phyloP scores from a whole-genome alignment of 306 rosid species.

The Cyclanthera cordifolia region DNA sequence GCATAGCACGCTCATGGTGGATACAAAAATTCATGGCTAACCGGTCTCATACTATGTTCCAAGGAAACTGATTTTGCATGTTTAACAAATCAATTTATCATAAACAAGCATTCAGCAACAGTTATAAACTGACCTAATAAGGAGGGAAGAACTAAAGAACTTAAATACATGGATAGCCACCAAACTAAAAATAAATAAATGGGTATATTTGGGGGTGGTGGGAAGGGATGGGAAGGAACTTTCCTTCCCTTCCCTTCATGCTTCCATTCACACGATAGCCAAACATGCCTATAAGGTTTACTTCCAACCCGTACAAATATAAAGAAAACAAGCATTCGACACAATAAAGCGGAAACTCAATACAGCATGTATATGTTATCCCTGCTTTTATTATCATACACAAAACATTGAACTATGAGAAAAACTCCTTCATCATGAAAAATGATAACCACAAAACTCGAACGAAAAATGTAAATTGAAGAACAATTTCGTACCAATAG shows the following conservation, averaged over 20 bases:
- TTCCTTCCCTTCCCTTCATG: too few relatives aligned
- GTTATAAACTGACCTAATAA: too few relatives aligned
- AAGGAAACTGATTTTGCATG: background rate
- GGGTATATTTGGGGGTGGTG: too few relatives aligned
- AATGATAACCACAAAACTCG: background rate
- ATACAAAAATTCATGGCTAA: background rate
- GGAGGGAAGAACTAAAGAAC: too few relatives aligned
- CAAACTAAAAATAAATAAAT: too few relatives aligned
- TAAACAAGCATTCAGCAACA: background rate
- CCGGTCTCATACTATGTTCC: background rate
- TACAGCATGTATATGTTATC: background rate
- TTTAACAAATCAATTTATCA: background rate
- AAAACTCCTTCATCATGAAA: background rate
- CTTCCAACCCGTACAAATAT: too few relatives aligned
- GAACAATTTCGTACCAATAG: slow-evolving; percentile 6
- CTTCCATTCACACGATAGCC: too few relatives aligned
- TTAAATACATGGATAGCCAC: too few relatives aligned
- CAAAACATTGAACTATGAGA: background rate
- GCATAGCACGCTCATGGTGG: background rate
- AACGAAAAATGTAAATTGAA: background rate
- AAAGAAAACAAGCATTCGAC: background rate
- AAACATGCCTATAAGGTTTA: too few relatives aligned
- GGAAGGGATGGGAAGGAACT: too few relatives aligned
- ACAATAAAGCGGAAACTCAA: background rate
- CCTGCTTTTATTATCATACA: background rate